phyloP scores from a whole-genome alignment of 352 stramenopile species.

The Peronospora farinosa region DNA sequence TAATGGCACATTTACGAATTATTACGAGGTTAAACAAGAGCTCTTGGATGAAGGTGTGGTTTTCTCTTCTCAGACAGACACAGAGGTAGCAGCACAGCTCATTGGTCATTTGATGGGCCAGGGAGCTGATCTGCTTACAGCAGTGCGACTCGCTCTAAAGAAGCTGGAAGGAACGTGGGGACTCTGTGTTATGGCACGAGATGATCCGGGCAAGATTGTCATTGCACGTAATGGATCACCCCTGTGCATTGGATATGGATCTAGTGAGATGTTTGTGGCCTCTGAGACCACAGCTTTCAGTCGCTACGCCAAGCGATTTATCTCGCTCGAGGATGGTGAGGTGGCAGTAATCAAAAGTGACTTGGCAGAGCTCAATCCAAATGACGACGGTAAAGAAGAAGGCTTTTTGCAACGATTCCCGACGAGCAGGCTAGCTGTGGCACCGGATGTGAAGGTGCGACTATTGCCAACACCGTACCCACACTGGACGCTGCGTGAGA shows the following conservation, averaged over 20 bases:
- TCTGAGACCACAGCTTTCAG: conserved; percentile 92
- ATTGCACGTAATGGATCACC: conserved; percentile 96
- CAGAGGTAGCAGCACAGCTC: conserved; percentile 96
- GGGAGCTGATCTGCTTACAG: conserved; percentile 73
- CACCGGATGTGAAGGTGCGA: conserved; percentile 92
- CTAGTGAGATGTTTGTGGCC: conserved; percentile 94
- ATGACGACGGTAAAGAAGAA: conserved; percentile 67
- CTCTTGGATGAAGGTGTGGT: conserved; percentile 80
- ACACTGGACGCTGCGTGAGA: conserved; percentile 95
- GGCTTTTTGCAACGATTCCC: conserved; percentile 78
- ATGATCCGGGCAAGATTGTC: conserved; percentile 93
- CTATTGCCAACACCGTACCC: conserved; percentile 91
- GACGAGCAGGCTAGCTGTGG: conserved; percentile 85
- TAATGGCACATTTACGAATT: conserved; percentile 99
- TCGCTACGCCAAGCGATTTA: conserved; percentile 96
- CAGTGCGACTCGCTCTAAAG: conserved; percentile 86
- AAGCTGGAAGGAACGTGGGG: conserved; percentile 95
- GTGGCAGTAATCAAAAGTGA: conserved; percentile 92
- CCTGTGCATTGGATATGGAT: conserved; percentile 85
- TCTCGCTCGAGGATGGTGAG: conserved; percentile 94
- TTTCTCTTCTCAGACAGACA: conserved; percentile 96
- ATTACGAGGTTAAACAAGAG: conserved; percentile 88
- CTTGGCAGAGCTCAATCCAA: conserved; percentile 89
- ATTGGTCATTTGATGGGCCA: conserved; percentile 90
- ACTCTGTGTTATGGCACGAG: conserved; percentile 88